Conservation (phyloP, 805 yeast genomes). For the Nakazawaea ishiwadae region DNA sequence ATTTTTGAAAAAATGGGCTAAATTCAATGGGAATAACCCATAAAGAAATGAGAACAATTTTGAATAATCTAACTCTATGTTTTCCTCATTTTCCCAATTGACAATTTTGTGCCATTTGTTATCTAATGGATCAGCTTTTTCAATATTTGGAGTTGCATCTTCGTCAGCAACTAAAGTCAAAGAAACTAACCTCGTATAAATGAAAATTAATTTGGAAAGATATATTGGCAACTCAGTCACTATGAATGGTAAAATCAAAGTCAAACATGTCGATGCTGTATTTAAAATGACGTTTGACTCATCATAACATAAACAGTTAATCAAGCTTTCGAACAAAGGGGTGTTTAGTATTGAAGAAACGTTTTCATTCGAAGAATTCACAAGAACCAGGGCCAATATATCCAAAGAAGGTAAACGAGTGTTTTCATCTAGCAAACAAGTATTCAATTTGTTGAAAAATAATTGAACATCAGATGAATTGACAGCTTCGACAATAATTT, state of each 20-base stretch:
- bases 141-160: constrained; percentile 6
- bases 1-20: constrained; percentile 35
- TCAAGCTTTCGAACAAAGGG: constrained; percentile 30
- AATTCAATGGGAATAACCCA: constrained; percentile 52
- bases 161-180: constrained; percentile 23
- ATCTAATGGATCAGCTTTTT: constrained; percentile 3
- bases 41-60: constrained; percentile 46
- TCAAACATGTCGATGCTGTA: constrained; percentile 27
- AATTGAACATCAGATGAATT: not conserved
- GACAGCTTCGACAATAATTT: constrained; percentile 30
- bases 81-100: not conserved
- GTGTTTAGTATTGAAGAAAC: constrained; percentile 29
- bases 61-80: constrained; percentile 3
- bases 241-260: constrained; percentile 38
- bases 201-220: constrained; percentile 37
- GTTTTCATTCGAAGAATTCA: constrained; percentile 18
- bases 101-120: not conserved
- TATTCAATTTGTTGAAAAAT: constrained; percentile 34
- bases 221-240: constrained; percentile 27
- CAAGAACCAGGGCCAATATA: constrained; percentile 33
- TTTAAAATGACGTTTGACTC: constrained; percentile 33
- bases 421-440: constrained; percentile 26
- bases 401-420: constrained; percentile 34
- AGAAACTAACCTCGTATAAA: constrained; percentile 39
- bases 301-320: constrained; percentile 38